Evolutionary conservation across 2,329 filamentous ascomycete genomes (phyloP).

Genomic region (Botrytis cinerea): DNA sequence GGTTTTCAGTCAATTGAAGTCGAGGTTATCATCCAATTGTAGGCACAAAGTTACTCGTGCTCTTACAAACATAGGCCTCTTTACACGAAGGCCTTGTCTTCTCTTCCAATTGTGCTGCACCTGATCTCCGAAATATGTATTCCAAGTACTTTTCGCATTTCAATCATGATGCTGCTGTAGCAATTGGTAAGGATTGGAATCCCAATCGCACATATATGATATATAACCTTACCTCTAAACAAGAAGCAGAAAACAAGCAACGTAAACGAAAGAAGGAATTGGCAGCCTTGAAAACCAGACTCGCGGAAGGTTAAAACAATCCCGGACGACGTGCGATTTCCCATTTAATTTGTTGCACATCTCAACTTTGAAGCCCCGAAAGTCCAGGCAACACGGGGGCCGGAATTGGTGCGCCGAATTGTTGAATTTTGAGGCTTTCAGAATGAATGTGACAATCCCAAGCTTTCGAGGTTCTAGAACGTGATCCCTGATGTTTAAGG

Average conservation of each 20-base stretch:
- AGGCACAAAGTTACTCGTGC: neutral
- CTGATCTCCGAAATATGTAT: neutral
- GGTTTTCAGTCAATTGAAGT: neutral
- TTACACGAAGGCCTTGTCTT: neutral
- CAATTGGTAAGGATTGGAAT: neutral
- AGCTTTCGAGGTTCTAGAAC: slow-evolving; percentile 6
- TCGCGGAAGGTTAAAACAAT: slow-evolving; percentile 8
- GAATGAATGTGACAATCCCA: neutral
- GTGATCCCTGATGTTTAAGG: neutral
- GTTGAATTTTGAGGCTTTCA: slow-evolving; percentile 14
- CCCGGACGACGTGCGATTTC: neutral
- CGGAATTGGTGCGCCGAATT: slow-evolving; percentile 16
- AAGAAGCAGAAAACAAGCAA: neutral
- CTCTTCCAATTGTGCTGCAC: neutral
- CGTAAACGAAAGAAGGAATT: neutral
- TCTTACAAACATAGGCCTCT: neutral
- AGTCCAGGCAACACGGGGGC: slow-evolving; percentile 25
- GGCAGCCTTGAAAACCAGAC: slow-evolving; percentile 22
- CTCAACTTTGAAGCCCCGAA: slow-evolving; percentile 26
- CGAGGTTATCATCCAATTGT: neutral
- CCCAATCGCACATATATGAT: neutral
- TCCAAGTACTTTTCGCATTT: neutral
- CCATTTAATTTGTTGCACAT: slow-evolving; percentile 27
- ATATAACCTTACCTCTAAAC: neutral
- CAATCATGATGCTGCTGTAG: too few relatives aligned